Base-by-base conservation (phyloP, 2,329 filamentous ascomycete genomes). In the Arthrobotrys iridis region DNA sequence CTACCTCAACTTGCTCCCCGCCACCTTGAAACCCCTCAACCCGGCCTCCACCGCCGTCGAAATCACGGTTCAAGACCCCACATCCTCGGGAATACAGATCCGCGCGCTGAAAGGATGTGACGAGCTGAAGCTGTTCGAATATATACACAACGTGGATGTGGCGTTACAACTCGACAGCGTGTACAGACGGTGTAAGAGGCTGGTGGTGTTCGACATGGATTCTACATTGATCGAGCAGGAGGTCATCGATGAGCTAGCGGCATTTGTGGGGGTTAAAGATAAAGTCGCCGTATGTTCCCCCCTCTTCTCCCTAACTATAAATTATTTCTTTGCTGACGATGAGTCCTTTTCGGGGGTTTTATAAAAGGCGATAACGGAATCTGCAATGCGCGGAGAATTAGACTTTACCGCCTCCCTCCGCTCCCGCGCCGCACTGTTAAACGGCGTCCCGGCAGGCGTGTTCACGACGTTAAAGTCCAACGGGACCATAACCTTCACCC, bases 191-290 rank as follows among this genome's bases (percentile, higher is more conserved):
- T 88, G 96, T 82, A 93, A 93, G 78, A 88, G 94, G 6, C 85
- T 98, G 8, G 93, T 94, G 2, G 92, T 97, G 30, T 99, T 99
- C 80, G 95, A 99, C 82, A 99, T 99, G 95, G 95, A 99, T 84
- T 95, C 91, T 82, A 99, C 95, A 0, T 87, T 99, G 74, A 98
- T 99, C 81, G 91, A 94, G 63, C 93, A 99, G 82, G 95, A 99
- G 84, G 93, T 97, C 75, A 98, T 99, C 81, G 95, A 99, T 82
- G 89, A 98, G 80, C 90, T 99, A 67, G 95, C 95, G 2, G 89
- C 91, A 63, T 91, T 91, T 37, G 88, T 97, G 1, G 92, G 93
- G 60, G 87, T 96, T n/a, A 89, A 92, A 79, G 89, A 89, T 62
- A 85, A 91, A 79, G 94, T 99, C 40, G 91, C 93, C 7, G 88